These are phyloP conservation scores for Volvariella surrecta DNA, from an alignment of 1,284 basidiomycete species.

Conservation along the genomic window DNA sequence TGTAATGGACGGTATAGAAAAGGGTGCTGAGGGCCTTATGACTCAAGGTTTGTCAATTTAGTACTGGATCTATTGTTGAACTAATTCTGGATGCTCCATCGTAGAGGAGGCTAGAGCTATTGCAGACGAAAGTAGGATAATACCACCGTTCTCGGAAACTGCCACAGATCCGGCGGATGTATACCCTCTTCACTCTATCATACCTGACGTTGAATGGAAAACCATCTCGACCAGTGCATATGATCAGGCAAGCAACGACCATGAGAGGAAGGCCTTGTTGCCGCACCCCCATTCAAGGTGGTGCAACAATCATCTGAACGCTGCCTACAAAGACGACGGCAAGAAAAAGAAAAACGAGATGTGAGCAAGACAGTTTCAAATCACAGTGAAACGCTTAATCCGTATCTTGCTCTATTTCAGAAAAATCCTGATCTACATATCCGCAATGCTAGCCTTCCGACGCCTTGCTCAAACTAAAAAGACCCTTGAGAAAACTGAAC, in stretches of 20 bases:
- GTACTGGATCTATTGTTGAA: constrained; percentile 1
- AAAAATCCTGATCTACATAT: constrained; percentile 72
- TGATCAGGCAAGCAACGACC: constrained; percentile 37
- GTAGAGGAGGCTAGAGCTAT: constrained; percentile 58
- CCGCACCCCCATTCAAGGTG: constrained; percentile 60
- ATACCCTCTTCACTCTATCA: constrained; percentile 70
- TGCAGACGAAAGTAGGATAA: constrained; percentile 56
- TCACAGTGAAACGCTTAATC: neutral
- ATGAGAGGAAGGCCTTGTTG: constrained; percentile 47
- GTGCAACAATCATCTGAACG: constrained; percentile 51
- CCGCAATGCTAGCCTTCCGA: constrained; percentile 67
- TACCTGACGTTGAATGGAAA: constrained; percentile 73
- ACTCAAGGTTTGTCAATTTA: constrained; percentile 44
- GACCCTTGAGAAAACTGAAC: constrained; percentile 38
- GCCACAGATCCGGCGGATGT: constrained; percentile 65
- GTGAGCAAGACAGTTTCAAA: no score
- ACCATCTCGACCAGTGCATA: constrained; percentile 47
- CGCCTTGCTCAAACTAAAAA: constrained; percentile 28
- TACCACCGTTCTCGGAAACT: constrained; percentile 62
- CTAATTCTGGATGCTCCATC: constrained; percentile 3
- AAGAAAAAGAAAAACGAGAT: constrained; percentile 44
- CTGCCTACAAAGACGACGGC: constrained; percentile 19
- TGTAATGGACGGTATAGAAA: constrained; percentile 75
- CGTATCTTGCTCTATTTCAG: constrained; percentile 40
- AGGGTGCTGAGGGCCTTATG: constrained; percentile 58